Base-by-base conservation (phyloP, 352 stramenopile genomes). In the Phytophthora nicotianae region DNA sequence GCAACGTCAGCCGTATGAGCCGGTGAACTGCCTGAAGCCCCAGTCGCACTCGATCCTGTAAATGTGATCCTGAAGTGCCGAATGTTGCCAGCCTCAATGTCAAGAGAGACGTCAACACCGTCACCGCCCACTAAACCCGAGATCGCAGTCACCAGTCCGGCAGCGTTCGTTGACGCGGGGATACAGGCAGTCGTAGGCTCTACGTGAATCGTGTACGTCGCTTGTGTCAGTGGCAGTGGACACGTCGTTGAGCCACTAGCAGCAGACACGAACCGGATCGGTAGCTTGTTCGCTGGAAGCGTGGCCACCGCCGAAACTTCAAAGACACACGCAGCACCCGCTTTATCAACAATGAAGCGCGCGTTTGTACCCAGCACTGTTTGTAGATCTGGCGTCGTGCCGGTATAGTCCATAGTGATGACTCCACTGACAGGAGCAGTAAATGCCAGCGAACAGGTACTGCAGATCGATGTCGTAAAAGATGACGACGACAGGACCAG, bases 11-110 rank as follows among this genome's bases (percentile, higher is more conserved):
- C 51, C 11, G 54, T 70, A 14, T 75, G 67, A 35, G 67, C 47
- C 20, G 51, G 5, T 1, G 26, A 51, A 10, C 26, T 64, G 5
- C 67, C 67, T 4, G 67, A 69, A 0, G 62, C 51, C n/a, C 67
- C 76, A 24, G 89, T 68, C 43, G 92, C 69, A 33, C 73, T 85
- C 21, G 89, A 73, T 0, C 90, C 92, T 4, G 74, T 80, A 61
- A 98, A 98, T 3, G 93, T 98, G 21, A 98, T 83, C 13, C 84
- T 76, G 57, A 96, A 98, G 45, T 46, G 62, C 5, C 42, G 66
- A 14, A 58, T 46, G 13, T 29, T 41, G 21, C 51, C 24, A n/a
- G 19, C 29, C 77, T 41, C 83, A 70, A 69, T 86, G 95, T 67
- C 66, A 19, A 63, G 54, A 35, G 66, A 71, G 20, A 58, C 50